Percentiles rank a stretch among this genome's conserved stretches.
Conservation (phyloP, 2,329 filamentous ascomycete genomes). For the Aspergillus puulaauensis region DNA sequence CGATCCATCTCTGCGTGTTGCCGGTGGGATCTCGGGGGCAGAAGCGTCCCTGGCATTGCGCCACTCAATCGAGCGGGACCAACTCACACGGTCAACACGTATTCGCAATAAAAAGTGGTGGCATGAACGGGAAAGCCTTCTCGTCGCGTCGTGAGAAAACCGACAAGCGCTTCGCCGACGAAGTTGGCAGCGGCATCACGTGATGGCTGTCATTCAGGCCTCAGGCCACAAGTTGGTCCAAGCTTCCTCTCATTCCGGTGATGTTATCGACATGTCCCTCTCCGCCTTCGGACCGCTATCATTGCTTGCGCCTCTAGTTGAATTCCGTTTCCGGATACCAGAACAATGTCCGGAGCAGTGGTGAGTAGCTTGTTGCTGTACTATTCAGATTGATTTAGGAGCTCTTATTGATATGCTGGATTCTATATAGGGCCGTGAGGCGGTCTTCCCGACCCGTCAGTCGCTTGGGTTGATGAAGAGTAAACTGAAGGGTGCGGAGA, state of each 20-base stretch:
- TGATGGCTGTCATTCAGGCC: conserved; percentile 24
- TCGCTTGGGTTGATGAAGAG: conserved; percentile 95
- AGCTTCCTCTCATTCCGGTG: conserved; percentile 24
- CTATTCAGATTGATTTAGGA: conserved; percentile 11
- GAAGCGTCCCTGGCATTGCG: conserved; percentile 52
- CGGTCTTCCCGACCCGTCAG: conserved; percentile 97
- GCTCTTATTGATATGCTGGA: neutral
- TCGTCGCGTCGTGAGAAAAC: conserved; percentile 24
- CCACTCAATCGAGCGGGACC: conserved; percentile 41
- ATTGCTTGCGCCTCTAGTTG: conserved; percentile 13
- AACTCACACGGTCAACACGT: conserved; percentile 31
- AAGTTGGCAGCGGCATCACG: conserved; percentile 28
- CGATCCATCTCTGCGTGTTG: conserved; percentile 46
- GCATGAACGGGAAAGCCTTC: conserved; percentile 29
- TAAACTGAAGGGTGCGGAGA: conserved; percentile 92
- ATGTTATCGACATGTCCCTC: conserved; percentile 27
- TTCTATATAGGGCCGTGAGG: conserved; percentile 74
- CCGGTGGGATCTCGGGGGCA: conserved; percentile 47
- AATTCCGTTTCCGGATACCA: conserved; percentile 7
- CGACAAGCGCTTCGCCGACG: conserved; percentile 21
- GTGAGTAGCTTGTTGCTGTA: conserved; percentile 3
- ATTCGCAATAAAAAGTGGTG: conserved; percentile 22
- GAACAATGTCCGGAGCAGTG: conserved; percentile 38
- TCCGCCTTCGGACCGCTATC: conserved; percentile 14
- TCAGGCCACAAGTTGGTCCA: conserved; percentile 17